Evolutionary conservation across 2,329 filamentous ascomycete species (phyloP).

Genomic region (Alternaria viburni): DNA sequence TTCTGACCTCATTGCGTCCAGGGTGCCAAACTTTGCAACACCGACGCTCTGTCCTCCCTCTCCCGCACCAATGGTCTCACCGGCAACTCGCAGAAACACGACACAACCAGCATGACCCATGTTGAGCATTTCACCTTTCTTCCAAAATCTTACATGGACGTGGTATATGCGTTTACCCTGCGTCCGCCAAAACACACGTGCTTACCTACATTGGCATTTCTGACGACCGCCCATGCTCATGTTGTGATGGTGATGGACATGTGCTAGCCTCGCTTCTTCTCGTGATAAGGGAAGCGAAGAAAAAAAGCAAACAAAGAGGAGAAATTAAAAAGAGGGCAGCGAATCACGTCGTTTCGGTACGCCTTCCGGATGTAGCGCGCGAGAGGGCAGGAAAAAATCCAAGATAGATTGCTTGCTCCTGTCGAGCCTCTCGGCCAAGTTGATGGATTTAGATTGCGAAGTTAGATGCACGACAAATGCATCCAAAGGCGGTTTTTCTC

Average conservation of each 20-base stretch:
- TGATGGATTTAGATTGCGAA: slow-evolving; percentile 1
- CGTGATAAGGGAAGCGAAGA: neutral
- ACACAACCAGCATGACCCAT: neutral
- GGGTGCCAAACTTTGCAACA: neutral
- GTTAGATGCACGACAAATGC: slow-evolving; percentile 1
- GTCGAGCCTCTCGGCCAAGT: neutral
- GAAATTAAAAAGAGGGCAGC: neutral
- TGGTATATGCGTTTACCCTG: neutral
- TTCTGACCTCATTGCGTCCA: neutral
- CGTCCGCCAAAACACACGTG: neutral
- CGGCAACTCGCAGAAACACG: neutral
- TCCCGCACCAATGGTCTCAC: neutral
- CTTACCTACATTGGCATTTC: neutral
- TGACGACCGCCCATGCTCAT: neutral
- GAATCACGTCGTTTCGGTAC: neutral
- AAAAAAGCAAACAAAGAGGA: neutral
- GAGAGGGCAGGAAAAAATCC: neutral
- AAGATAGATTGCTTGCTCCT: neutral
- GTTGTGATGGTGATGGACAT: neutral
- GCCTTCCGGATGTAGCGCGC: neutral
- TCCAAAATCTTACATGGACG: neutral
- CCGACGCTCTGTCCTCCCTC: neutral
- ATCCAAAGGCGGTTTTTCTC: neutral
- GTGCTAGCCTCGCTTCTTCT: neutral
- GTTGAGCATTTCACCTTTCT: neutral